Evolutionary conservation across 192 early-diverging fungal species (phyloP).

Genomic region (Spizellomyces sp.): DNA sequence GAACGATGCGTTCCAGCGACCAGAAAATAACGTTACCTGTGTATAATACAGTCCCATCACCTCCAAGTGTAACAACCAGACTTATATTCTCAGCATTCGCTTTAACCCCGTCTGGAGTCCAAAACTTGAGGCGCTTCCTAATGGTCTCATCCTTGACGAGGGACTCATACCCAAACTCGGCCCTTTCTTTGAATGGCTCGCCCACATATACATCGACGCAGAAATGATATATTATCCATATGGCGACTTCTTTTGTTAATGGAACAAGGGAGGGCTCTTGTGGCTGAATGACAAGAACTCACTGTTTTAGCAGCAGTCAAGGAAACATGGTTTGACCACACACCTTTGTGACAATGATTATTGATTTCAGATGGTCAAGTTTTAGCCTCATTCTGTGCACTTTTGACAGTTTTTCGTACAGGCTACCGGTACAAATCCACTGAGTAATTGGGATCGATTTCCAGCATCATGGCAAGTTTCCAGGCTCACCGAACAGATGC

Average conservation of each 20-base stretch:
- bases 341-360: constrained; percentile 29
- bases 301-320: too few relatives aligned
- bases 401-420: constrained; percentile 16
- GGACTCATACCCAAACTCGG: constrained; percentile 1
- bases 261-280: not conserved
- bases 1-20: constrained; percentile 29
- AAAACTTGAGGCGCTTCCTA: constrained; percentile 34
- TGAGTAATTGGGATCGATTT: not conserved
- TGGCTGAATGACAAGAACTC: not conserved
- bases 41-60: constrained; percentile 94
- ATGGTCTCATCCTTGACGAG: not conserved
- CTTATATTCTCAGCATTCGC: constrained; percentile 74
- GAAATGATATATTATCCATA: not conserved
- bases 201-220: constrained; percentile 3
- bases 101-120: constrained; percentile 76
- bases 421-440: not conserved
- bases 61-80: constrained; percentile 91
- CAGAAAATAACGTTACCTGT: constrained; percentile 53
- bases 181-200: not conserved
- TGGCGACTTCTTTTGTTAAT: not conserved
- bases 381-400: constrained; percentile 17
- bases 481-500: constrained; percentile 18
- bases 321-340: not conserved
- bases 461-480: too few relatives aligned
- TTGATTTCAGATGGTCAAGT: constrained; percentile 1